Base-by-base conservation (phyloP, 2,329 filamentous ascomycete genomes). In the Sporothrix humicola region DNA sequence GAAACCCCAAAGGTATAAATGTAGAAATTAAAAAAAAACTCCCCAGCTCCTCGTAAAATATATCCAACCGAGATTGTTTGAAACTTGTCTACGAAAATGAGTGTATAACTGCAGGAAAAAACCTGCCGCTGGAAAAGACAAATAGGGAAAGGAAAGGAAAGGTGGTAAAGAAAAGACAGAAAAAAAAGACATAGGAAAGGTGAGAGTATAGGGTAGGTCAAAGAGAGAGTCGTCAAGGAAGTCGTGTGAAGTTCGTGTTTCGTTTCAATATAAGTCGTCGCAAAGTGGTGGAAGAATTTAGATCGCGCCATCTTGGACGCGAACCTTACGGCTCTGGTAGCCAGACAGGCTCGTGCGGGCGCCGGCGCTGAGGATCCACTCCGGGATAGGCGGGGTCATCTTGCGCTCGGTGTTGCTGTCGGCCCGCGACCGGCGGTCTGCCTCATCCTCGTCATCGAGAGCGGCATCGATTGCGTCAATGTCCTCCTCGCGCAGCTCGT, bases 311-410 rank as follows among this genome's bases (percentile, higher is more conserved):
- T 72, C 59, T 20, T 76, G 72, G 3, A 73, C 44, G 7, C 72
- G 73, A 20, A 73, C 63, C 37, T 81, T 83, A 73, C 83, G 82
- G 75, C 76, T 83, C 72, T 83, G 81, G 75, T 87, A 87, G 17
- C 82, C 83, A n/a, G 81, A 78, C 76, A 88, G 80, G 77, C 85
- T 88, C 37, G 83, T 83, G 73, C 84, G 82, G 69, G 84, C 80
- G n/a, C 87, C 86, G 0, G 86, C 85, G 73, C 84, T 86, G 73
- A 91, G 79, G 50, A 90, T 85, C 85, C 88, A 91, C 7, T 89
- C 87, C 0, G 89, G 89, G 56, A 90, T 88, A 1, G 88, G 88
- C 12, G 89, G 87, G 10, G 87, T 89, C 82, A 90, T 84, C 54
- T 83, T 84, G 65, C 85, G 81, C 77, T 86, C 85, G 8, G 79